phyloP scores from a whole-genome alignment of 2,329 filamentous ascomycete species.

The Zasmidium citrigriseum region DNA sequence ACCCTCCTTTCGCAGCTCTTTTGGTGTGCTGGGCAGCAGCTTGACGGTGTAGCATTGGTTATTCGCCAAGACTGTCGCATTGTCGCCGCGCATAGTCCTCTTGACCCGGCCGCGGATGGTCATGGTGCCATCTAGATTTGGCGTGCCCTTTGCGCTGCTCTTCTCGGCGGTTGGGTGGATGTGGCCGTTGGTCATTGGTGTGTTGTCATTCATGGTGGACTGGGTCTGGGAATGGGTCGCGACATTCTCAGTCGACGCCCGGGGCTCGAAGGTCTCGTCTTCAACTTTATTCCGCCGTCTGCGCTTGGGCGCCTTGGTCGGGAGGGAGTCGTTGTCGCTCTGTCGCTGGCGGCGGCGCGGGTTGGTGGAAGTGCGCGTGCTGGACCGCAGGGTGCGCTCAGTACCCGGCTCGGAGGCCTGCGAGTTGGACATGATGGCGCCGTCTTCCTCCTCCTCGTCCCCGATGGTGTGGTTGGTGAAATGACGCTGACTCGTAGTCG shows the following conservation, averaged over 20 bases:
- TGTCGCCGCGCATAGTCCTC: constrained; percentile 34
- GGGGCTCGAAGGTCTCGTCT: constrained; percentile 41
- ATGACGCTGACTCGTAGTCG: not conserved
- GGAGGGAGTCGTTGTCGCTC: constrained; percentile 43
- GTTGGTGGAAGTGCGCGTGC: constrained; percentile 16
- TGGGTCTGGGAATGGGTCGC: constrained; percentile 14
- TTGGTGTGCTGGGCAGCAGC: constrained; percentile 79
- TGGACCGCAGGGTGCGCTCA: constrained; percentile 21
- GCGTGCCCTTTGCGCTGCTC: constrained; percentile 13
- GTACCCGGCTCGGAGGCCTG: constrained; percentile 20
- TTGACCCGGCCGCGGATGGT: constrained; percentile 31
- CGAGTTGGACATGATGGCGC: constrained; percentile 15
- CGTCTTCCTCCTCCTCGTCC: not conserved
- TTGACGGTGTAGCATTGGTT: constrained; percentile 84
- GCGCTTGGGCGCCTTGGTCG: constrained; percentile 41
- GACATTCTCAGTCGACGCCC: constrained; percentile 20
- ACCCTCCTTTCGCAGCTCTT: constrained; percentile 64
- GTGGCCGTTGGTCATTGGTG: constrained; percentile 10
- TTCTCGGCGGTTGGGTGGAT: constrained; percentile 6
- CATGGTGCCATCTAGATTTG: constrained; percentile 15
- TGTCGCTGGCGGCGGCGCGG: constrained; percentile 43
- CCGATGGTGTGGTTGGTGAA: no score
- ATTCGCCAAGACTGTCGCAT: constrained; percentile 59
- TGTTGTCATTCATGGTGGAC: constrained; percentile 9
- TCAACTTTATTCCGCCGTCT: constrained; percentile 50